These are phyloP conservation scores for Saccharomycopsis capsularis DNA, from an alignment of 805 yeast species.

Conservation along the genomic window DNA sequence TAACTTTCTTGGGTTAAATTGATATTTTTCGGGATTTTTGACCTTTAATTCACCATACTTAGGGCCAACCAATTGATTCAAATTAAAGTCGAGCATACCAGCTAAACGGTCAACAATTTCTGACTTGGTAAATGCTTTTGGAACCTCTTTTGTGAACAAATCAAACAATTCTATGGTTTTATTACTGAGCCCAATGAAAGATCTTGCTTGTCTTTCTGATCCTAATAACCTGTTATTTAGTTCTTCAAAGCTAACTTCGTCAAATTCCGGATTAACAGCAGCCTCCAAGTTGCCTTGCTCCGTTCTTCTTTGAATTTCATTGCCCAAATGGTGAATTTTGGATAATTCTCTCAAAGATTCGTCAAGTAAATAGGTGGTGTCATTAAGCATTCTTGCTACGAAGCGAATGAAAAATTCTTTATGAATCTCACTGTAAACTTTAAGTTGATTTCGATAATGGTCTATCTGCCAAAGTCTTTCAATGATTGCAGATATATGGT, in stretches of 20 bases:
- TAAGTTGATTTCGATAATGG: constrained; percentile 60
- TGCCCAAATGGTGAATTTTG: constrained; percentile 69
- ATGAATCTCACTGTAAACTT: constrained; percentile 55
- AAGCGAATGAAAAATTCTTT: constrained; percentile 85
- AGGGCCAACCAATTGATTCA: constrained; percentile 92
- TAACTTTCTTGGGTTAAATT: constrained; percentile 71
- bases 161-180: constrained; percentile 75
- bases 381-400: constrained; percentile 91
- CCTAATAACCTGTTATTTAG: constrained; percentile 46
- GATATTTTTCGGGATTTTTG: constrained; percentile 70
- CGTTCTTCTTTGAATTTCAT: constrained; percentile 48
- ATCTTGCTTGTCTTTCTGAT: constrained; percentile 71
- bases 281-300: constrained; percentile 24
- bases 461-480: constrained; percentile 79
- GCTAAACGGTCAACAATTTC: constrained; percentile 93
- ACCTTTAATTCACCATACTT: constrained; percentile 86
- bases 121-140: constrained; percentile 74
- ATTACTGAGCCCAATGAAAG: constrained; percentile 75
- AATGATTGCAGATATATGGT: constrained; percentile 73
- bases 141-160: constrained; percentile 79
- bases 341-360: constrained; percentile 78
- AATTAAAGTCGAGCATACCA: constrained; percentile 89
- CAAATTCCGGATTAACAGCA: constrained; percentile 29
- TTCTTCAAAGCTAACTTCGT: constrained; percentile 42
- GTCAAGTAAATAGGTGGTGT: constrained; percentile 84